Base-by-base conservation (phyloP, 2,329 filamentous ascomycete species). In the Phoma sp. region DNA sequence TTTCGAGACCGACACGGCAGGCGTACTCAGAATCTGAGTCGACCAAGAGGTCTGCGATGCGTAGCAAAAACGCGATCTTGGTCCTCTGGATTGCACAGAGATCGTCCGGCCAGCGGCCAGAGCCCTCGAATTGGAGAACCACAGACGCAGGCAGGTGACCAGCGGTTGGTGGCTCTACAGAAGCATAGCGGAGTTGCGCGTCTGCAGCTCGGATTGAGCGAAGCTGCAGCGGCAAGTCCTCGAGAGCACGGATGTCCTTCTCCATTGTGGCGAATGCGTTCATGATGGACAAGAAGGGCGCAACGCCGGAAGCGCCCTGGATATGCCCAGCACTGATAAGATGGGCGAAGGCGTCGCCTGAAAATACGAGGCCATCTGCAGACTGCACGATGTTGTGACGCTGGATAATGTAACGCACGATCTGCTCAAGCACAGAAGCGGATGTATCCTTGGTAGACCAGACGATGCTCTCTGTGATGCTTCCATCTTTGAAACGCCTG, bases 401-500 rank as follows among this genome's bases (percentile, higher is more conserved):
- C 30, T 82, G 79, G 10, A 96, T 77, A 14, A 90, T 80, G 69
- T 93, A 90, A 4, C 82, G 79, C 41, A 92, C 78, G 54, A 98
- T 95, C 62, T 96, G 91, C 67, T 91, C 84, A 47, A 91, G 85
- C 18, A 96, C 85, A 6, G 87, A 84, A 29, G 77, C 79, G 1
- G 86, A 79, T 1, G 83, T 79, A 49, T 84, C 82, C 60, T 87
- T 83, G 2, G 81, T 58, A 2, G 76, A 81, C 95, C 95, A 99
- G 18, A 96, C 88, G 27, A 98, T 80, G 67, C 90, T 96, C 74
- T 99, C 96, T 7, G 92, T 82, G 61, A 99, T 97, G 65, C 89
- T 93, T 22, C 95, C 95, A 68, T 98, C 92, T 66, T 93, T 96
- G 80, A 99, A 99, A 18, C 95, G 89, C 60, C 95, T 86, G 40